Evolutionary conservation across 805 yeast genomes (phyloP).

Genomic region (Starmerella apicola): DNA sequence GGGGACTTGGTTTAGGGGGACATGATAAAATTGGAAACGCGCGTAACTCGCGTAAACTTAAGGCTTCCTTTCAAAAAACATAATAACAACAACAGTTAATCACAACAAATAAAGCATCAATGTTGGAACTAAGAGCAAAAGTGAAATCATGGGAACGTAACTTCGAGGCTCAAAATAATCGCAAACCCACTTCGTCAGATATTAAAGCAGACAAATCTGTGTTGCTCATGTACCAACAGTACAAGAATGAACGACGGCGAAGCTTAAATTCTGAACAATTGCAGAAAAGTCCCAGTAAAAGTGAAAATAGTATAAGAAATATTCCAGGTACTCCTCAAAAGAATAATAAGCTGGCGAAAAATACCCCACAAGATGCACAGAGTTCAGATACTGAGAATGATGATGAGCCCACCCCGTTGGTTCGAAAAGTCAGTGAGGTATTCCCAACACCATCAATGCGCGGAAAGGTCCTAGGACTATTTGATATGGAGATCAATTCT

Average conservation of each 20-base stretch:
- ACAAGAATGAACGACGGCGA: constrained; percentile 1
- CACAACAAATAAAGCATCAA: too few species aligned
- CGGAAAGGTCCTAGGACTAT: constrained; percentile 17
- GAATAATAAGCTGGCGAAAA: background rate
- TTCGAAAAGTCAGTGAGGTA: constrained; percentile 8
- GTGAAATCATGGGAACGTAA: constrained; percentile 18
- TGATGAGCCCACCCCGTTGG: constrained; percentile 10
- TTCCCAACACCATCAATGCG: constrained; percentile 19
- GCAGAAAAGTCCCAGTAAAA: background rate
- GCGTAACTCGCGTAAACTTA: too few species aligned
- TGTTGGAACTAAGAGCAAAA: constrained; percentile 9
- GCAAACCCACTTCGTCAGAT: constrained; percentile 15
- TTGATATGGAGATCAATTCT: constrained; percentile 14
- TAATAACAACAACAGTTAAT: too few species aligned
- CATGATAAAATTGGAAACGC: too few species aligned
- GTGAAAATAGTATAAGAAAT: background rate
- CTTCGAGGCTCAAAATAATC: constrained; percentile 10
- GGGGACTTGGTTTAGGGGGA: too few species aligned
- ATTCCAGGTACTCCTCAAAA: background rate
- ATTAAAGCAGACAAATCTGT: constrained; percentile 11
- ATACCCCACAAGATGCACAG: too few species aligned
- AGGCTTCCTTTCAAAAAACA: too few species aligned
- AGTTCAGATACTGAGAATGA: constrained; percentile 4
- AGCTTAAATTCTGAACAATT: background rate
- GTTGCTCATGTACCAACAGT: constrained; percentile 12